Conservation (phyloP, 2,329 filamentous ascomycete species). For the Talaromyces piceae region DNA sequence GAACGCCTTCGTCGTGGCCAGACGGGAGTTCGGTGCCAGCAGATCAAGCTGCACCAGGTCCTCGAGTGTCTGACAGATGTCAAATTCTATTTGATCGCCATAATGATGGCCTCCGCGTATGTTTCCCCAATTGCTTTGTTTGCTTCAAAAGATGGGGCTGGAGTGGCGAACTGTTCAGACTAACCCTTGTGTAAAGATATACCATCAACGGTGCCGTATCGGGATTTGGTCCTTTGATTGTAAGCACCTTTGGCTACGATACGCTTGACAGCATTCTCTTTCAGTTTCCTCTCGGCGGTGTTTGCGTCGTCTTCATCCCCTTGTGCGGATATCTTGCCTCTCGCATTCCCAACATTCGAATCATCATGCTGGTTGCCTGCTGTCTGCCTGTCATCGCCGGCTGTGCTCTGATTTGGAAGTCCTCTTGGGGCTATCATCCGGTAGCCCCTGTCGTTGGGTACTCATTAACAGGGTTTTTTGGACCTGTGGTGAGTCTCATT, state of each 20-base stretch:
- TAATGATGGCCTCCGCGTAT: constrained; percentile 61
- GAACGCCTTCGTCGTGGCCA: constrained; percentile 57
- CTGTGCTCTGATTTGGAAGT: constrained; percentile 68
- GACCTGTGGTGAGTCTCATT: constrained; percentile 58
- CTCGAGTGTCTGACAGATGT: constrained; percentile 51
- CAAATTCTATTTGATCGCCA: constrained; percentile 56
- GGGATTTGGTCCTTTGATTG: constrained; percentile 64
- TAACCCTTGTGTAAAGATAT: constrained; percentile 37
- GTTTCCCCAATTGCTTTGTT: constrained; percentile 13
- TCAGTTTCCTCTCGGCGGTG: constrained; percentile 64
- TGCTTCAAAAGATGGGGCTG: neutral
- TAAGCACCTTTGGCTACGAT: constrained; percentile 62
- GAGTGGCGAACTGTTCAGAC: neutral
- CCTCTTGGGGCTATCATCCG: constrained; percentile 54
- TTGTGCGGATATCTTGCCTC: constrained; percentile 58
- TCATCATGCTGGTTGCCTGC: constrained; percentile 57
- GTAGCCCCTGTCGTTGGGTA: constrained; percentile 63
- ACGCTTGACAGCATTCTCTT: constrained; percentile 60
- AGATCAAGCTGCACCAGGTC: constrained; percentile 54
- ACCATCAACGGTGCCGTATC: constrained; percentile 65
- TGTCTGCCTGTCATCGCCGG: constrained; percentile 69
- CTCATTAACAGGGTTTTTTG: constrained; percentile 65
- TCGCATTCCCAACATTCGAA: constrained; percentile 54
- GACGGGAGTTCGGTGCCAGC: constrained; percentile 55
- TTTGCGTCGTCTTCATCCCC: constrained; percentile 62